Percentiles rank a stretch among this genome's conserved stretches.
Evolutionary conservation across 306 rosid genomes (phyloP).

Genomic region (Vicia faba): DNA sequence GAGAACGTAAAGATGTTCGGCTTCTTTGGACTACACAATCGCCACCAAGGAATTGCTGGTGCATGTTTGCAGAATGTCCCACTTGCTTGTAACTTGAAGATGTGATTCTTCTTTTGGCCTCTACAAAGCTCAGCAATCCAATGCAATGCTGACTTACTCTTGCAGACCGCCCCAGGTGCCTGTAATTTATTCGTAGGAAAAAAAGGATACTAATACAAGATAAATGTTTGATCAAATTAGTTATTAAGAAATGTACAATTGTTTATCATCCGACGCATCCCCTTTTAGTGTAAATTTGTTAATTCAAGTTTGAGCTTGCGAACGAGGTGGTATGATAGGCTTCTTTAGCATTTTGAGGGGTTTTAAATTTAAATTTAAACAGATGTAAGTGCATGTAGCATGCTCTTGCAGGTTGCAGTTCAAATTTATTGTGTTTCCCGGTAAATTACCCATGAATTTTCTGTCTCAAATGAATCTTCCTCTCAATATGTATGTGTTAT

Average conservation of each 20-base stretch:
- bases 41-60: constrained; percentile 37
- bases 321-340: constrained; percentile 28
- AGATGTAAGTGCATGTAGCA: constrained; percentile 19
- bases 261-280: constrained; percentile 38
- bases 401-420: constrained; percentile 21
- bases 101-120: constrained; percentile 33
- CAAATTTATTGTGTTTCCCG: constrained; percentile 9
- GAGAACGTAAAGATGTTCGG: constrained; percentile 37
- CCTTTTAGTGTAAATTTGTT: constrained; percentile 35
- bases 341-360: constrained; percentile 28
- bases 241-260: constrained; percentile 34
- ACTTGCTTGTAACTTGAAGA: constrained; percentile 38
- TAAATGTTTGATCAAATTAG: constrained; percentile 33
- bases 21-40: constrained; percentile 29
- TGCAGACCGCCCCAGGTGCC: constrained; percentile 38
- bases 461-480: constrained; percentile 11
- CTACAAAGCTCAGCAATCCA: constrained; percentile 29
- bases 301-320: constrained; percentile 27
- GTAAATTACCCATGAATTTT: not conserved
- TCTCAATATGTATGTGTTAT: not conserved
- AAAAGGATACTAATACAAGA: constrained; percentile 33
- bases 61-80: constrained; percentile 41
- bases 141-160: constrained; percentile 36
- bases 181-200: constrained; percentile 48
- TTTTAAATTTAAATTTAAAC: constrained; percentile 6